Base-by-base conservation (phyloP, 1,284 basidiomycete genomes). In the Microbotryomycetes sp. region DNA sequence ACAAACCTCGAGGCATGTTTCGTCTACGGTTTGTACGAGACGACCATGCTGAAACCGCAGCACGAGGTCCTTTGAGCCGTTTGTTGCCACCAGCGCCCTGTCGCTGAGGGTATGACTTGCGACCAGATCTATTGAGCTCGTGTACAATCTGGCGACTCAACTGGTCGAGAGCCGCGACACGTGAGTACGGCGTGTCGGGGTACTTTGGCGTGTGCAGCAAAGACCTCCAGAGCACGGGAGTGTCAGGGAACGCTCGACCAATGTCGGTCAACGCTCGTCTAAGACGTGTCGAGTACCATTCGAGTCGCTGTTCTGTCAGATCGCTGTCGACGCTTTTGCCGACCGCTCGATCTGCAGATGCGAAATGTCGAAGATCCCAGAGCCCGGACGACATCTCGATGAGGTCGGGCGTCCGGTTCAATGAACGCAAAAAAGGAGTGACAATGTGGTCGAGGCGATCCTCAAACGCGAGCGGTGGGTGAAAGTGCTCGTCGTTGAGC, bases 281-380 rank as follows among this genome's bases (percentile, higher is more conserved):
- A 29, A 68, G 57, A 5, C 62, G 59, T 16, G 46, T 29, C 5
- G 59, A 49, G 53, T 66, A 68, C 67, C 67, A 68, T 25, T 58
- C 47, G 22, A 68, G 62, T 1, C 64, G 67, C 4, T 64, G 57
- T 14, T 49, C 22, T 4, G 59, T 50, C 2, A 68, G 53, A 15
- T 63, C 64, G 45, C 26, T 4, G 28, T 47, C 36, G 0, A 48
- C 49, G 25, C 59, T 57, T 3, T 47, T 12, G n/a, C 54, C 52
- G 26, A 31, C 19, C 9, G 55, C 51, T 16, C 60, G 36, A 56
- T 68, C 67, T 51, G 63, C 47, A 0, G 59, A 61, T 29, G 62
- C 48, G 31, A 68, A 68, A 60, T 68, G 67, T 16, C 64, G 67
- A 5, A 68, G 60, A 46, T 68, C 67, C 64, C 64, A 68, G 52